These are phyloP conservation scores for Aspergillus aculeatus DNA, from an alignment of 2,329 filamentous ascomycete genomes.

Conservation along the genomic window DNA sequence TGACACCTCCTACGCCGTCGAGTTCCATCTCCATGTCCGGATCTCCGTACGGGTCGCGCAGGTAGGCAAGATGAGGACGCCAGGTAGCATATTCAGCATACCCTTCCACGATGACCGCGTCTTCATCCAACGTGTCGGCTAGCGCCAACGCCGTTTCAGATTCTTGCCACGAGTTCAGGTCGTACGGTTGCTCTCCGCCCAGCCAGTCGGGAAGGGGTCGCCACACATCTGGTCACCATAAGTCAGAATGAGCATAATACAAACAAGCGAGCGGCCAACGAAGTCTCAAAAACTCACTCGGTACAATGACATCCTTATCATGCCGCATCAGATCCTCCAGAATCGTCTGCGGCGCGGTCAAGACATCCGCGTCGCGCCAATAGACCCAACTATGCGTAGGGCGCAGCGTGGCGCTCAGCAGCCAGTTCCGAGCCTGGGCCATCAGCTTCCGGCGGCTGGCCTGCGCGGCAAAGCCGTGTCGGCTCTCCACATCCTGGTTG, in stretches of 20 bases:
- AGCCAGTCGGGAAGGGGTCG: conserved; percentile 98
- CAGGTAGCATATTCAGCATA: conserved; percentile 99
- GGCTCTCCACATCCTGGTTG: conserved; percentile 94
- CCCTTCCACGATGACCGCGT: conserved; percentile 97
- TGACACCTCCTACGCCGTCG: conserved; percentile 94
- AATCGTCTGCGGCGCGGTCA: conserved; percentile 95
- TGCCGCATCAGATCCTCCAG: conserved; percentile 97
- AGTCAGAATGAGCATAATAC: not conserved
- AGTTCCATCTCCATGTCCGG: conserved; percentile 99
- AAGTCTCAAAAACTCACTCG: conserved; percentile 66
- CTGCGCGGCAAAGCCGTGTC: conserved; percentile 95
- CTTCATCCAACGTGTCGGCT: conserved; percentile 92
- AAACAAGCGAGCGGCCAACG: conserved; percentile 13
- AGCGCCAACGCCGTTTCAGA: conserved; percentile 93
- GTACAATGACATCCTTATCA: conserved; percentile 97
- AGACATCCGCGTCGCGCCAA: conserved; percentile 97
- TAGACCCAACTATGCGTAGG: conserved; percentile 99
- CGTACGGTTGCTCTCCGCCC: conserved; percentile 95
- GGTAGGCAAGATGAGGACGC: conserved; percentile 93
- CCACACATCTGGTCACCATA: conserved; percentile 74
- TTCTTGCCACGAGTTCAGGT: conserved; percentile 98
- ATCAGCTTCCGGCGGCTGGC: conserved; percentile 92
- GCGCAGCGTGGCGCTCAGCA: conserved; percentile 85
- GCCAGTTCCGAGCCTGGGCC: conserved; percentile 97
- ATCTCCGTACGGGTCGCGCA: conserved; percentile 94